phyloP scores from a whole-genome alignment of 495 filamentous ascomycete species.

The Amniculicola lignicola region DNA sequence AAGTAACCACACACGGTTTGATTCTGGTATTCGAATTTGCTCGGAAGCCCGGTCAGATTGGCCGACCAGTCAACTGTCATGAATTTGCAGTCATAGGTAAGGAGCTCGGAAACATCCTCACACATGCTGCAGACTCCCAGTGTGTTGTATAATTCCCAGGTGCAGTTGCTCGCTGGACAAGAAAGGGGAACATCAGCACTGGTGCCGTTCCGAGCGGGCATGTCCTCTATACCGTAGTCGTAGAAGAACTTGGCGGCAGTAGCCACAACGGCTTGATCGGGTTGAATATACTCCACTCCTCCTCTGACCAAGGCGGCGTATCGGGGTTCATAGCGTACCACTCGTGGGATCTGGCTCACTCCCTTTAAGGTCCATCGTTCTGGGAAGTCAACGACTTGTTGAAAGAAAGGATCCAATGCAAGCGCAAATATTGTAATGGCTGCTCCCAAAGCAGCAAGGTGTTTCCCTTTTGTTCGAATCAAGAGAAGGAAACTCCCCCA shows the following conservation, averaged over 20 bases:
- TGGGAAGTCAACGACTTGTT: conserved; percentile 29
- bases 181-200: conserved; percentile 6
- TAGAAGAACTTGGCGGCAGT: conserved; percentile 1
- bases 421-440: conserved; percentile 22
- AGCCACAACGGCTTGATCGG: conserved; percentile 7
- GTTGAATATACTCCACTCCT: background rate
- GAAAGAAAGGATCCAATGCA: conserved; percentile 31
- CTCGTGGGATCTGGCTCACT: conserved; percentile 7
- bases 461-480: conserved; percentile 17
- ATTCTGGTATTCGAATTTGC: background rate
- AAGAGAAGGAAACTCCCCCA: conserved; percentile 30
- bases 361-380: conserved; percentile 14
- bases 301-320: background rate
- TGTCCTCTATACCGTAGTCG: conserved; percentile 4
- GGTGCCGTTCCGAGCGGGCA: background rate
- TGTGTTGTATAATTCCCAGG: conserved; percentile 5
- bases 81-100: background rate
- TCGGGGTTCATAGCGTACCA: conserved; percentile 2
- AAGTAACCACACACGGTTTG: conserved; percentile 16
- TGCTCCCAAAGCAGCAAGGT: conserved; percentile 25
- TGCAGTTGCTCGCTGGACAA: conserved; percentile 18
- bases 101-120: background rate
- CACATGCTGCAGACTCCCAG: conserved; percentile 12
- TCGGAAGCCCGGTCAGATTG: background rate
- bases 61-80: conserved; percentile 5